Percentiles rank a stretch among this genome's conserved stretches.
Conservation (phyloP, 2,329 filamentous ascomycete species). For the Aspergillus viridinutans region DNA sequence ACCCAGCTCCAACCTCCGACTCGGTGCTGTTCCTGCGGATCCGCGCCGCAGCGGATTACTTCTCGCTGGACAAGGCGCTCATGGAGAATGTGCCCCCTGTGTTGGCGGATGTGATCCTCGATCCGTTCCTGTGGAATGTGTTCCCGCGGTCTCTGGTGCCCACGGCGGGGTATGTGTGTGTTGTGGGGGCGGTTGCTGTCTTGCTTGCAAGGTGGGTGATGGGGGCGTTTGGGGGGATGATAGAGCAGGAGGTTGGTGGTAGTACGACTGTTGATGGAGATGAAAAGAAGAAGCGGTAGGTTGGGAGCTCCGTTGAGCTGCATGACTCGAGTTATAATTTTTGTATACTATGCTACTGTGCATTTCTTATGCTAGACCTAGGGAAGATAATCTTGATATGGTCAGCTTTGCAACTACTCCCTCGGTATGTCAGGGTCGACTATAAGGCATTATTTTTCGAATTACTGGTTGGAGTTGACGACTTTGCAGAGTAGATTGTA, state of each 20-base stretch:
- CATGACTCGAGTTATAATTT: neutral
- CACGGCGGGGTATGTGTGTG: constrained; percentile 63
- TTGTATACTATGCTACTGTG: neutral
- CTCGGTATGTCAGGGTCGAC: neutral
- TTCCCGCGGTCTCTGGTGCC: constrained; percentile 73
- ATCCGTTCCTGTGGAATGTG: constrained; percentile 76
- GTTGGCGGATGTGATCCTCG: constrained; percentile 74
- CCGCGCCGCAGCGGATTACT: constrained; percentile 77
- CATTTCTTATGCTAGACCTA: neutral
- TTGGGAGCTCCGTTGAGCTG: neutral
- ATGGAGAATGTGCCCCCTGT: constrained; percentile 75
- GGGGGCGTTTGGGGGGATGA: constrained; percentile 21
- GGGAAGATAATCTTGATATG: neutral
- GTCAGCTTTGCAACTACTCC: neutral
- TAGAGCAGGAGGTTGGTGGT: constrained; percentile 6
- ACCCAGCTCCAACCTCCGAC: constrained; percentile 23
- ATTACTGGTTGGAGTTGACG: neutral
- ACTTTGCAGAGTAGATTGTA: neutral
- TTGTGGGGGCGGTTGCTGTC: constrained; percentile 55
- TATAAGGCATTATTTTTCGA: neutral
- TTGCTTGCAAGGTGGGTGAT: constrained; percentile 36
- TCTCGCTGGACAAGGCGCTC: constrained; percentile 65
- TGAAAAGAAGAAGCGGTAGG: constrained; percentile 14
- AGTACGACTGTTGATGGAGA: neutral
- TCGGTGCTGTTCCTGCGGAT: constrained; percentile 70